Conservation (phyloP, 2,329 filamentous ascomycete species). For the Fonsecaea pugnacius region DNA sequence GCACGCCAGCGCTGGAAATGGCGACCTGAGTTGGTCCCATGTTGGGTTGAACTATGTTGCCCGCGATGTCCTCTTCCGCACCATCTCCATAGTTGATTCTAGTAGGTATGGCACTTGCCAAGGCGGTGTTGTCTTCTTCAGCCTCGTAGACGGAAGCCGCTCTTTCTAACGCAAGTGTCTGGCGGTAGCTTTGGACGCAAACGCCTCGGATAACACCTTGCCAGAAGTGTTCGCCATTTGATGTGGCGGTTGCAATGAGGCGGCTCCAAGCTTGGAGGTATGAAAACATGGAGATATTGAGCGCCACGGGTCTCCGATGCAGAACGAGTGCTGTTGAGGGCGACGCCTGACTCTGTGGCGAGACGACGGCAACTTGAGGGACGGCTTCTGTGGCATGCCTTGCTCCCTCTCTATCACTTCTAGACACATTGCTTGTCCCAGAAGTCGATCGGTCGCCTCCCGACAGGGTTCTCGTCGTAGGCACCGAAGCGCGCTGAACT, state of each 20-base stretch:
- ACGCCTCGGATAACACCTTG: background rate
- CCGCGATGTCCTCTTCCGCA: conserved; percentile 5
- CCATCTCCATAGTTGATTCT: background rate
- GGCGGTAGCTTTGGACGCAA: background rate
- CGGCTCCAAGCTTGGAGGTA: background rate
- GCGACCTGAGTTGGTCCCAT: background rate
- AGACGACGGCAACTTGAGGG: background rate
- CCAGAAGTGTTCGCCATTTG: background rate
- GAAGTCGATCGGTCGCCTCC: background rate
- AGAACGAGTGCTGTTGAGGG: background rate
- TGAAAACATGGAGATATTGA: background rate
- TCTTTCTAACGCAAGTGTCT: background rate
- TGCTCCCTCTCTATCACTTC: background rate
- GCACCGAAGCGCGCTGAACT: background rate
- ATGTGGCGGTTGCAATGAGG: background rate
- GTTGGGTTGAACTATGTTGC: background rate
- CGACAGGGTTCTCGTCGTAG: background rate
- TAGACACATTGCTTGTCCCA: background rate
- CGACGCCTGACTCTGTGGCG: background rate
- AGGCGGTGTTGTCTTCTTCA: background rate
- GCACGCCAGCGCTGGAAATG: background rate
- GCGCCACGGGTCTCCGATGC: background rate
- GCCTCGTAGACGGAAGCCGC: background rate
- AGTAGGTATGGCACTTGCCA: background rate
- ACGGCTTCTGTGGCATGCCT: background rate